phyloP scores from a whole-genome alignment of 2,329 filamentous ascomycete species.

The Calonectria fujianensis region DNA sequence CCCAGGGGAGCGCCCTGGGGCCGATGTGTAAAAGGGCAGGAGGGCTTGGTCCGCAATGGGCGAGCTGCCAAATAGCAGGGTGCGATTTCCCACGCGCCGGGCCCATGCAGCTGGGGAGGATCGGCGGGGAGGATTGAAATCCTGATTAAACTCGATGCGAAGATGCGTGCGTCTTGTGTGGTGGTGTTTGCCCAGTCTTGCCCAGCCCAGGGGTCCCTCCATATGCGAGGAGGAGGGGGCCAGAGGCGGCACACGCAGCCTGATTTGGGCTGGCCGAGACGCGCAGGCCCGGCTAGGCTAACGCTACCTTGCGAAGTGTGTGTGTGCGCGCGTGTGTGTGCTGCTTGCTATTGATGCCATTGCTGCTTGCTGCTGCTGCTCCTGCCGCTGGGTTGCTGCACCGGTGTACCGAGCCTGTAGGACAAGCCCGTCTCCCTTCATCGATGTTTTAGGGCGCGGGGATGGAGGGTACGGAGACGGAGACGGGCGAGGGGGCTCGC shows the following conservation, averaged over 20 bases:
- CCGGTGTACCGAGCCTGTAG: conserved; percentile 9
- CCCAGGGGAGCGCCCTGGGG: conserved; percentile 26
- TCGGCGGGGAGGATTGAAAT: conserved; percentile 37
- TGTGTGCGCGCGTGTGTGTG: not conserved
- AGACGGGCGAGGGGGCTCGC: not conserved
- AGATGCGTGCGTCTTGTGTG: conserved; percentile 10
- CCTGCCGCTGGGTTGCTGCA: not conserved
- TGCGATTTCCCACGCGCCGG: conserved; percentile 13
- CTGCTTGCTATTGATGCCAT: not conserved
- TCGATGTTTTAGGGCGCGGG: conserved; percentile 4
- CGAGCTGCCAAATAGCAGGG: conserved; percentile 7
- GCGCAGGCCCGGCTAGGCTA: conserved; percentile 7
- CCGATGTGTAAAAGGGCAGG: conserved; percentile 9
- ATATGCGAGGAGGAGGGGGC: conserved; percentile 13
- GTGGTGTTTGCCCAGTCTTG: conserved; percentile 23
- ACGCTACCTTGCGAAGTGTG: conserved; percentile 20
- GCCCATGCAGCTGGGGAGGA: conserved; percentile 22
- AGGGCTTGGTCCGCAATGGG: conserved; percentile 1
- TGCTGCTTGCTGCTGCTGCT: not conserved
- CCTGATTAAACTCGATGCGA: conserved; percentile 12
- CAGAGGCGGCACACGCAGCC: conserved; percentile 19
- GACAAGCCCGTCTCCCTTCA: not conserved
- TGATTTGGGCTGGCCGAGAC: conserved; percentile 20
- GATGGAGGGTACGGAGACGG: conserved; percentile 16
- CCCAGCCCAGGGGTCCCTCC: conserved; percentile 7